Evolutionary conservation across 192 early-diverging fungal species (phyloP), one percentile per base, ranked within the genome.

Genomic region (Backusella tarrabulga): DNA sequence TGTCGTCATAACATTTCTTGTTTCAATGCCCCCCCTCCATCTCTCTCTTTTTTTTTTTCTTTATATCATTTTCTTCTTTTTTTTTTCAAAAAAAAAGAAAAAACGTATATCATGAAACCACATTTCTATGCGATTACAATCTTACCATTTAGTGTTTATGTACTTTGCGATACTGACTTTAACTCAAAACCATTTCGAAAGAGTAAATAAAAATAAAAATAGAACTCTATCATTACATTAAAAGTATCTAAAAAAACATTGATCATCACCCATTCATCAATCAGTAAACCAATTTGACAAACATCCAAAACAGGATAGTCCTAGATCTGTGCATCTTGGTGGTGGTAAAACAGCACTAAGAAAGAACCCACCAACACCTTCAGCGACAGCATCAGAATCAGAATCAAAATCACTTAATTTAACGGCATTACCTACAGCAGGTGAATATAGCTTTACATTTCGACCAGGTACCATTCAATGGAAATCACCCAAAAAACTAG

Each of bases 381-480:
- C 56, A 29, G 11, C 11, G 9, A 4, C 21, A 60, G 23, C n/a
- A 26, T 11, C 56, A 54, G n/a, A n/a, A 11, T 21, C 54, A 56
- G n/a, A 19, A n/a, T 21, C 19, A 3, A 29, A 23, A 26, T 11
- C 26, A 2, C 12, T 63, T 23, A 68, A 68, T 36, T 19, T 68
- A 68, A 36, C 67, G 17, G 17, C 14, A 6, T 68, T 68, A 35
- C 67, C 67, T 7, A 35, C 35, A 68, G 6, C n/a, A n/a, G 67
- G 67, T 1, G 35, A 34, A 17, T 34, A 34, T 68, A 34, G 19
- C 5, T 36, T 35, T 68, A 68, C 67, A 34, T 68, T 35, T 68
- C 67, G 67, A 35, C 67, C 67, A 68, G 67, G 67, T 36, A 34
- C 67, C 14, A 8, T 68, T 34, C 67, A 35, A 68, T 68, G 67